Conservation (phyloP, 371 early-diverging fungal genomes). For the Mortierella sp. region DNA sequence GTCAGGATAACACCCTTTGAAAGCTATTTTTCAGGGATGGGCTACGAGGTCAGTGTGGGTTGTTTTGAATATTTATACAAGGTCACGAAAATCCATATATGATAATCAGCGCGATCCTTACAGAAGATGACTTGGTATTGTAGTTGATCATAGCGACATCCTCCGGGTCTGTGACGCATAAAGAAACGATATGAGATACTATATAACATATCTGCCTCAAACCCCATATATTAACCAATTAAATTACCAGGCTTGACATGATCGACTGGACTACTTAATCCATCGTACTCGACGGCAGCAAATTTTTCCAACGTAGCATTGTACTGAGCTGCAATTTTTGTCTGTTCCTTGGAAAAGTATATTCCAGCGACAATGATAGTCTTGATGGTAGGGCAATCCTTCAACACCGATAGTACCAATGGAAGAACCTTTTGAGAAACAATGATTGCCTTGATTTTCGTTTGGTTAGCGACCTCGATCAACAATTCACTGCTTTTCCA, state of each 20-base stretch:
- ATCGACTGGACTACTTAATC: slow-evolving; percentile 17
- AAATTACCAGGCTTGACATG: slow-evolving; percentile 35
- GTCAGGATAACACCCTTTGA: slow-evolving; percentile 61
- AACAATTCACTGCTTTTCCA: slow-evolving; percentile 35
- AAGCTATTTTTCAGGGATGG: slow-evolving; percentile 11
- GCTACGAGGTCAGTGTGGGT: background rate
- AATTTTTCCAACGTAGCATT: slow-evolving; percentile 37
- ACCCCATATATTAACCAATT: too few relatives aligned
- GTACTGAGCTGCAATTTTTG: slow-evolving; percentile 22
- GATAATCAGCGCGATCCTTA: background rate
- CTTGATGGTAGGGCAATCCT: slow-evolving; percentile 40
- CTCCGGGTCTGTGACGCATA: slow-evolving; percentile 23
- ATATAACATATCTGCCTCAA: background rate
- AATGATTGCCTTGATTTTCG: slow-evolving; percentile 47
- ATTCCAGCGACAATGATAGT: slow-evolving; percentile 41
- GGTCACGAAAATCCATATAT: background rate
- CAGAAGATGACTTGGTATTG: slow-evolving; percentile 46
- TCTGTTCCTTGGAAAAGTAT: slow-evolving; percentile 36
- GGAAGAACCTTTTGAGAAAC: slow-evolving; percentile 44
- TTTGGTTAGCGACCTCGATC: slow-evolving; percentile 48
- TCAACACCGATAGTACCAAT: slow-evolving; percentile 28
- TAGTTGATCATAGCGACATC: slow-evolving; percentile 56
- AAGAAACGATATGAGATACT: background rate
- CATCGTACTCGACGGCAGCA: slow-evolving; percentile 29
- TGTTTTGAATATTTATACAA: background rate